These are phyloP conservation scores for Suaeda aralocaspica DNA, from an alignment of 148 eudicot species.

Conservation along the genomic window DNA sequence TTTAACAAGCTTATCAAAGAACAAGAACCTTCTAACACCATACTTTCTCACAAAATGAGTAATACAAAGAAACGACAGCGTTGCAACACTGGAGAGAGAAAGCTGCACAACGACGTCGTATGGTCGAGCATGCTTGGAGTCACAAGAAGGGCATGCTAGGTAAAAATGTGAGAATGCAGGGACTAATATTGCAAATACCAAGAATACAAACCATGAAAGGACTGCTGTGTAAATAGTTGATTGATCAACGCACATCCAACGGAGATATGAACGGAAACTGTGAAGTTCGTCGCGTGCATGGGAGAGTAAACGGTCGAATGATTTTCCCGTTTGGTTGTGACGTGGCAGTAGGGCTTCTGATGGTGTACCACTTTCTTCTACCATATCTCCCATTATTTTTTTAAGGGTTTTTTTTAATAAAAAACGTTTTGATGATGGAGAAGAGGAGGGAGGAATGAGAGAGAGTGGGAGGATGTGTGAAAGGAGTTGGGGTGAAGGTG, in stretches of 20 bases:
- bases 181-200: constrained; percentile 44
- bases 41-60: constrained; percentile 50
- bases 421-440: background rate
- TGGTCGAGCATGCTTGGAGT: constrained; percentile 52
- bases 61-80: constrained; percentile 68
- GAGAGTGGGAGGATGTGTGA: background rate
- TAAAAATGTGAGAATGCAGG: constrained; percentile 70
- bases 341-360: constrained; percentile 16
- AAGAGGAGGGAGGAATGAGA: background rate
- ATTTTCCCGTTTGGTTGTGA: background rate
- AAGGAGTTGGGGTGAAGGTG: background rate
- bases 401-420: background rate
- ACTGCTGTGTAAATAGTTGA: constrained; percentile 35
- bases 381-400: constrained; percentile 13
- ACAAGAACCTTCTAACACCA: constrained; percentile 74
- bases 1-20: constrained; percentile 77
- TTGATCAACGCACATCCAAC: constrained; percentile 90
- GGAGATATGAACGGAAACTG: constrained; percentile 63
- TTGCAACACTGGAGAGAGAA: constrained; percentile 61
- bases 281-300: constrained; percentile 61
- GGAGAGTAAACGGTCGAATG: constrained; percentile 39
- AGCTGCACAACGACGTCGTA: constrained; percentile 70
- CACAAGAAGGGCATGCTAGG: constrained; percentile 65
- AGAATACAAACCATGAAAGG: constrained; percentile 64
- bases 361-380: constrained; percentile 20